A percentile compares a stretch with the other conserved stretches of the same genome.
Evolutionary conservation across 495 filamentous ascomycete genomes (phyloP).

Genomic region (Neurospora tetrasperma): DNA sequence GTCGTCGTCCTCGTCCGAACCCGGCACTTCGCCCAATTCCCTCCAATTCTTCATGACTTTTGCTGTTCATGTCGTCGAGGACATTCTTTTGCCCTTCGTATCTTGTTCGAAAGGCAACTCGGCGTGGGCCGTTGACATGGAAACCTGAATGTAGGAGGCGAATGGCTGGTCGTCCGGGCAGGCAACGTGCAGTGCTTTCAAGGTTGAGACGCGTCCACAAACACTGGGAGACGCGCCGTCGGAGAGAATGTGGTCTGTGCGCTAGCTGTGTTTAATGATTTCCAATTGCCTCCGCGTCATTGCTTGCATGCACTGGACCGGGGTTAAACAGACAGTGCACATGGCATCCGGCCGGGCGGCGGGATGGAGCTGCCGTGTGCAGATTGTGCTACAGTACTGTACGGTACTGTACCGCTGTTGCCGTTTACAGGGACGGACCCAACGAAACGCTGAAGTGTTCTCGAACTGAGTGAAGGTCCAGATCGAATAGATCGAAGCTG

Average conservation of each 20-base stretch:
- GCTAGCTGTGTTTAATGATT: background rate
- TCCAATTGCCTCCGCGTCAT: background rate
- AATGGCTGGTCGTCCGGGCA: background rate
- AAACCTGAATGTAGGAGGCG: background rate
- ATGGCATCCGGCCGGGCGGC: background rate
- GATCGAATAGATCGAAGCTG: background rate
- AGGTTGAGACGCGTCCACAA: background rate
- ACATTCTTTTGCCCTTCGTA: constrained; percentile 15
- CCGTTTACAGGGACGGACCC: background rate
- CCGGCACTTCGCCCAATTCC: constrained; percentile 47
- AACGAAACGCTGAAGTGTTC: background rate
- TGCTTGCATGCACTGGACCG: background rate
- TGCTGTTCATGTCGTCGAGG: constrained; percentile 15
- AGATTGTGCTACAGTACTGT: no score
- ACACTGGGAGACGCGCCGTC: background rate
- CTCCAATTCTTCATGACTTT: constrained; percentile 45
- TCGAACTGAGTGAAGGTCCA: background rate
- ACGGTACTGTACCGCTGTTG: background rate
- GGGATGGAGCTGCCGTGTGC: background rate
- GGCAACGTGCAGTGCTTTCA: background rate
- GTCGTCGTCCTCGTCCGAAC: constrained; percentile 47
- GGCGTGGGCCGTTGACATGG: background rate
- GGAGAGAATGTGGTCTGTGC: background rate
- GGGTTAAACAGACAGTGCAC: background rate
- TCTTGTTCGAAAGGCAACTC: background rate